Conservation (phyloP, 495 filamentous ascomycete genomes). For the Aspergillus biplanus region DNA sequence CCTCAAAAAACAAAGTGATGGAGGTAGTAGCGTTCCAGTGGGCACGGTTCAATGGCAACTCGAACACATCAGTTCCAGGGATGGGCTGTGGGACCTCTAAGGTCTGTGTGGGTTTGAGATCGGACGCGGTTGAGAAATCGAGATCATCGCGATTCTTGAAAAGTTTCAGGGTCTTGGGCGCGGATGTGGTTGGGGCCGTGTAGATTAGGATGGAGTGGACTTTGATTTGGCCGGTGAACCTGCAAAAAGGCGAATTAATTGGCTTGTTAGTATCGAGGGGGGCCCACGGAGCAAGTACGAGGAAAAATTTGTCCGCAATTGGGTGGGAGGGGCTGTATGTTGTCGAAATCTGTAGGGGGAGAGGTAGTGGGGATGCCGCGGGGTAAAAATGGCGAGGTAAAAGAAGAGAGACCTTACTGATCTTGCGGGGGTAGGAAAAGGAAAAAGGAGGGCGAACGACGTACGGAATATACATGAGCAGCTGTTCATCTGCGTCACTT, state of each 20-base stretch:
- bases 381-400: constrained; percentile 9
- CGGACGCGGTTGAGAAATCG: constrained; percentile 77
- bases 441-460: constrained; percentile 35
- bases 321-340: background rate
- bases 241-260: constrained; percentile 36
- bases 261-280: constrained; percentile 10
- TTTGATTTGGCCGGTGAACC: constrained; percentile 92
- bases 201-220: constrained; percentile 87
- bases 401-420: background rate
- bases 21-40: constrained; percentile 81
- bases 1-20: constrained; percentile 80
- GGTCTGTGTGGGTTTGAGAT: constrained; percentile 71
- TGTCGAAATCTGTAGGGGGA: background rate
- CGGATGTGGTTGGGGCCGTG: constrained; percentile 66
- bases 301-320: background rate
- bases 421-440: background rate
- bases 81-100: constrained; percentile 76
- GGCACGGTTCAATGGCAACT: constrained; percentile 81
- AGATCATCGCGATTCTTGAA: constrained; percentile 84
- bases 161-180: constrained; percentile 82
- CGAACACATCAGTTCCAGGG: constrained; percentile 70
- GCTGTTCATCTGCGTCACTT: constrained; percentile 89
- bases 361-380: background rate
- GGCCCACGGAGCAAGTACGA: background rate
- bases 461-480: constrained; percentile 91